A percentile compares a stretch with the other conserved stretches of the same genome.
These are phyloP conservation scores for Petunia hybrid DNA, from an alignment of 305 asterid genomes.

Conservation along the genomic window DNA sequence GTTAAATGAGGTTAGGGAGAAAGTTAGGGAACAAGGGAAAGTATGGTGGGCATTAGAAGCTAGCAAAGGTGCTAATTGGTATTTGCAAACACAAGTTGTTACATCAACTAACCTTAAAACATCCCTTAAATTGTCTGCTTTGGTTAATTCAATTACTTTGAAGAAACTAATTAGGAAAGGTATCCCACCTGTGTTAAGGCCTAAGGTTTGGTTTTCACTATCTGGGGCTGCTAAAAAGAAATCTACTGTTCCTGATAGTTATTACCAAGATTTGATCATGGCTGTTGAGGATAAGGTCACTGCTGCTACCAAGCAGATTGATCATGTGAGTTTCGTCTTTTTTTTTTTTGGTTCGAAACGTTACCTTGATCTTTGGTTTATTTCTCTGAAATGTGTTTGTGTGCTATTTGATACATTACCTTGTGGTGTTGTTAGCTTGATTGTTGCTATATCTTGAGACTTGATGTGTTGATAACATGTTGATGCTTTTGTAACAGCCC, in stretches of 20 bases:
- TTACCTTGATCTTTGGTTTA: background rate
- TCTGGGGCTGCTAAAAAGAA: conserved; percentile 98
- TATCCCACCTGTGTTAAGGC: conserved; percentile 82
- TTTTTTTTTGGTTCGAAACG: background rate
- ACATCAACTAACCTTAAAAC: conserved; percentile 51
- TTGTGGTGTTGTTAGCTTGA: background rate
- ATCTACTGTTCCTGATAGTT: conserved; percentile 91
- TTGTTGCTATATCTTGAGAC: background rate
- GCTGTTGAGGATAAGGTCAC: conserved; percentile 84
- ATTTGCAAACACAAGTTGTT: conserved; percentile 55
- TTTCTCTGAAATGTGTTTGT: background rate
- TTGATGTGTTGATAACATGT: background rate
- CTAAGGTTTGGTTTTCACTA: conserved; percentile 89
- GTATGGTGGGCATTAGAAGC: conserved; percentile 96
- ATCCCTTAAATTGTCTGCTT: conserved; percentile 69
- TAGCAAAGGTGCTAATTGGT: conserved; percentile 87
- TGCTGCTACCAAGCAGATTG: conserved; percentile 93
- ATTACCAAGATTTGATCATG: conserved; percentile 70
- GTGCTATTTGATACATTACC: conserved; percentile 5
- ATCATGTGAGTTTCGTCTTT: conserved; percentile 61
- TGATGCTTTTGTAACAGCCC: background rate
- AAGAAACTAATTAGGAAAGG: conserved; percentile 89
- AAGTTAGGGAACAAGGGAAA: conserved; percentile 83
- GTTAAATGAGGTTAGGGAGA: conserved; percentile 93
- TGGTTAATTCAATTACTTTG: conserved; percentile 82